Evolutionary conservation across 1,284 basidiomycete genomes (phyloP), one percentile per base, ranked within the genome.

Genomic region (Schizophyllum commune): DNA sequence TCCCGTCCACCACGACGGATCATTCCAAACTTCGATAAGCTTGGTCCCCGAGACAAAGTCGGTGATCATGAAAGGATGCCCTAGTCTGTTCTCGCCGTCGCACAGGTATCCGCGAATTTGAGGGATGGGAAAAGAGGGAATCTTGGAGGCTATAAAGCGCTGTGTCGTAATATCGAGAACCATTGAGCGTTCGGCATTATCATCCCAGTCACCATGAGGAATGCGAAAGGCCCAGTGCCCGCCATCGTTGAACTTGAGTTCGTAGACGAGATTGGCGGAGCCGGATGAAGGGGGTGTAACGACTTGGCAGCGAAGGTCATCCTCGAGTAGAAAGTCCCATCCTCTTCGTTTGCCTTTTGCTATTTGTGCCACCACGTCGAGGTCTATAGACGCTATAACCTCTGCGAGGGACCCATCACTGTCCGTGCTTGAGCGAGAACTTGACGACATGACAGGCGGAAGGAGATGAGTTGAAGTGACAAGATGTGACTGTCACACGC

Each of bases 11-110:
- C 67, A 67, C 13, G 22, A 56, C n/a, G 58, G 59, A 57, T 68
- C 67, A 58, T 61, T 62, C 68, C 68, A 69, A 15, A 69, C 59
- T 21, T 67, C 60, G 19, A 56, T 61, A 22, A 69, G 59, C 32
- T 64, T 61, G 22, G 58, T 68, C 22, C 68, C 68, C 21, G 61
- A 55, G 15, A 67, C 61, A 32, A 62, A 64, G 53, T 64, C 62
- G 64, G 65, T 67, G 33, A 69, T 51, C 4, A 61, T 62, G 52
- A 65, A 69, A 22, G 67, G 68, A 20, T 62, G 56, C 17, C 61
- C 61, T n/a, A 67, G 56, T 13, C 34, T 47, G 51, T 68, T 68
- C 7, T 67, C 59, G 22, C 58, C 27, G 55, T 52, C 58, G 32
- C 55, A 32, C 53, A 59, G 63, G 53, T 52, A 62, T 53, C 59